Base-by-base conservation (phyloP, 331 rosid species). In the Telfairia occidentalis region DNA sequence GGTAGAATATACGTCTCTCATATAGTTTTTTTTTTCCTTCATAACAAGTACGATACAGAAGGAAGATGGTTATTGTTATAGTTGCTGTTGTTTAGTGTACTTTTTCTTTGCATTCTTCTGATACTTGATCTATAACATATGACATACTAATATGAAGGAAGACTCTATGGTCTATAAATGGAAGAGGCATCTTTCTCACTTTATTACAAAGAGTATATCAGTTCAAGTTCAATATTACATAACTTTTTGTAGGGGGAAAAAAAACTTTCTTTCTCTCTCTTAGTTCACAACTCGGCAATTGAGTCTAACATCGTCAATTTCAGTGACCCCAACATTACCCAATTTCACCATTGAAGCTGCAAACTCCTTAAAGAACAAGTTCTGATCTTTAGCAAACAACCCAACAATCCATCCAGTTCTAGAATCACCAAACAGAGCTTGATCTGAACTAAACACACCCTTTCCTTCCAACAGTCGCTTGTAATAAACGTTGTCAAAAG, bases 391-490 rank as follows among this genome's bases (percentile, higher is more conserved):
- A 1, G 91, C 90, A 80, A 88, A 89, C 16, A 87, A 84, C 64
- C 88, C 95, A 75, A 91, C 91, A 80, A 88, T 85, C 91, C 89
- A 76, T 74, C 80, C 82, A 46, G 90, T 93, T 77, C 92, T 87
- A 75, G 72, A 74, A 76, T 89, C 95, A 24, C 82, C 85, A 45
- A 74, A 74, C 74, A 93, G 77, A 45, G 91, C 81, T 76, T 91
- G 95, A 64, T 93, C 98, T 1, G 95, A 85, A 45, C 83, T 81
- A 76, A 91, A 88, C 74, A 89, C 82, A 10, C 95, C 91, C 76
- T 76, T 82, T 2, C 88, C 85, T 5, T 60, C 84, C 80, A 84
- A 2, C 12, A 93, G 8, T 34, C 80, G 64, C 79, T 81, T 91
- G 82, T 82, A 89, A 58, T 89, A 91, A 21, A 88, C 84, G 77